Conservation (phyloP, 2,329 filamentous ascomycete species). For the Ceratocystis harringtonii region DNA sequence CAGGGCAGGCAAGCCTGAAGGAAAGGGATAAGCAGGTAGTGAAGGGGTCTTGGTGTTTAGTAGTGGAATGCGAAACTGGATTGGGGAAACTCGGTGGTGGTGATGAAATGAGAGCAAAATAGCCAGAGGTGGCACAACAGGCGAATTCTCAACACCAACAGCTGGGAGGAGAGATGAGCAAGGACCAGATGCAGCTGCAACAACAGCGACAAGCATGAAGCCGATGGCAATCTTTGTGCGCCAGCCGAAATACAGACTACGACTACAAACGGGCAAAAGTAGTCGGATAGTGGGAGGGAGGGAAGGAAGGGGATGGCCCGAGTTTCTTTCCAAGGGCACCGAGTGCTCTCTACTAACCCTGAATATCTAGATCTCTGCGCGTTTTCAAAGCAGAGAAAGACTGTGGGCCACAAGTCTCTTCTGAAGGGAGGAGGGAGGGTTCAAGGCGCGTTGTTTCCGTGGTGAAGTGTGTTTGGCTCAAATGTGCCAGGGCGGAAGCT, state of each 20-base stretch:
- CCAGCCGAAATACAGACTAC: not conserved
- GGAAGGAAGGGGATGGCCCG: not conserved
- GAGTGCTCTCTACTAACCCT: not conserved
- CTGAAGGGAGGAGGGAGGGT: not conserved
- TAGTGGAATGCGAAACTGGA: not conserved
- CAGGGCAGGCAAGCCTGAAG: not conserved
- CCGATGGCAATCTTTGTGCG: not conserved
- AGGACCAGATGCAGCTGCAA: not conserved
- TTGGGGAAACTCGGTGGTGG: not conserved
- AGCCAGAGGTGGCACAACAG: not conserved
- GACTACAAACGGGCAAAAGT: not conserved
- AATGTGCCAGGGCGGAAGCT: not conserved
- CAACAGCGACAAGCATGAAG: not conserved
- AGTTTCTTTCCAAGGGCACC: not conserved
- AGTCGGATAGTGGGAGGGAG: not conserved
- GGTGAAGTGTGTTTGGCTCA: not conserved
- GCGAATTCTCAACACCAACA: not conserved
- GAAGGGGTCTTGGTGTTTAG: not conserved
- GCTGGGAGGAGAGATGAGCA: not conserved
- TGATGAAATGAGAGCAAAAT: not conserved
- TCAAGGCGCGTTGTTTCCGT: not conserved
- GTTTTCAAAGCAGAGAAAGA: not conserved
- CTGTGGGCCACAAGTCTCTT: conserved; percentile 4
- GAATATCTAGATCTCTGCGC: not conserved
- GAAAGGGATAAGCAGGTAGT: not conserved